Conservation (phyloP, 805 yeast species). For the Torulaspora gathmanii region DNA sequence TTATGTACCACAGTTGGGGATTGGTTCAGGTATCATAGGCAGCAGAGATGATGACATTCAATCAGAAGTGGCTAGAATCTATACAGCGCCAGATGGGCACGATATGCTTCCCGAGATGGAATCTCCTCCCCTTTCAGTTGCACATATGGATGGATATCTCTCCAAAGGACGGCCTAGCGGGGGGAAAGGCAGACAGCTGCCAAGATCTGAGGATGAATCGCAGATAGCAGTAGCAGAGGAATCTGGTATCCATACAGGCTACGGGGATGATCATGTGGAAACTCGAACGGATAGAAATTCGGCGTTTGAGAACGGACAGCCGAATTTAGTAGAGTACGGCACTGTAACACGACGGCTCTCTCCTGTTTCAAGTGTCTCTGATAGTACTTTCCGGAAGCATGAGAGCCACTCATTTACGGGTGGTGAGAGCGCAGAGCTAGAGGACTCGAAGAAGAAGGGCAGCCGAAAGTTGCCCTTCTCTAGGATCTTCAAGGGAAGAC, state of each 20-base stretch:
- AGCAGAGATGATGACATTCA: too few relatives aligned
- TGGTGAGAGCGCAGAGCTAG: slow-evolving; percentile 15
- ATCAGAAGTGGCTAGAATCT: slow-evolving; percentile 16
- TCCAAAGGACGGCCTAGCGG: slow-evolving; percentile 3
- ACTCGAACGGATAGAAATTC: background rate
- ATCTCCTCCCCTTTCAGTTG: slow-evolving; percentile 32
- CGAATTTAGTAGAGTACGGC: background rate
- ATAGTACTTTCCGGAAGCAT: background rate
- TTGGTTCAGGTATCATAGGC: background rate
- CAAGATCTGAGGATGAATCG: background rate
- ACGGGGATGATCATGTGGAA: background rate
- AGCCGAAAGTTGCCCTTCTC: slow-evolving; percentile 23
- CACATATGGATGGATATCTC: slow-evolving; percentile 21
- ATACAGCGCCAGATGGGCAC: slow-evolving; percentile 19
- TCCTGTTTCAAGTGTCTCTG: background rate
- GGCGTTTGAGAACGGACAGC: background rate
- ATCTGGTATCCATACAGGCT: background rate
- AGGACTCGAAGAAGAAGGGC: slow-evolving; percentile 13
- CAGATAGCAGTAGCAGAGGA: background rate
- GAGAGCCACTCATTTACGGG: background rate
- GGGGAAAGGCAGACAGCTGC: slow-evolving; percentile 3
- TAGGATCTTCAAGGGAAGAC: slow-evolving; percentile 25
- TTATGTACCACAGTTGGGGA: slow-evolving; percentile 10
- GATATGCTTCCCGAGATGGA: slow-evolving; percentile 21
- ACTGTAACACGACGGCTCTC: background rate